These are phyloP conservation scores for Candida sp. DNA, from an alignment of 1,139 yeast genomes.

Conservation along the genomic window DNA sequence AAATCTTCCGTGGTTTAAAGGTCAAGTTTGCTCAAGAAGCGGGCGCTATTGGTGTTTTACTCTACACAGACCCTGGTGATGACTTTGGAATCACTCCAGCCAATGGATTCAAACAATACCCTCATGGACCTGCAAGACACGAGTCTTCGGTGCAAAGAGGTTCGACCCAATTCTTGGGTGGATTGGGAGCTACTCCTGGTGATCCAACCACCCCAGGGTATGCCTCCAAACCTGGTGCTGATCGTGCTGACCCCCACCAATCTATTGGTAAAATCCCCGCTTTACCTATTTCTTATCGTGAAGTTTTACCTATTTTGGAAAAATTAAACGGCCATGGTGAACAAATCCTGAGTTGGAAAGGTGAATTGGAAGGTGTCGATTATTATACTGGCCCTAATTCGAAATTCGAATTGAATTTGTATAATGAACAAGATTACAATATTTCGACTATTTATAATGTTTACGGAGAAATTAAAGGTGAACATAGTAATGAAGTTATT, in stretches of 20 bases:
- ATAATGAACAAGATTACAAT: conserved; percentile 38
- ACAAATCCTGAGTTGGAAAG: conserved; percentile 33
- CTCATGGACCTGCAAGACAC: conserved; percentile 46
- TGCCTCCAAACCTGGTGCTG: conserved; percentile 59
- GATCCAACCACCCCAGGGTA: conserved; percentile 90
- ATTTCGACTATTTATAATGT: conserved; percentile 44
- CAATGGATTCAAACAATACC: conserved; percentile 43
- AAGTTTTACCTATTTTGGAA: conserved; percentile 42
- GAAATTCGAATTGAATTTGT: conserved; percentile 39
- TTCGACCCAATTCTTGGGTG: conserved; percentile 74
- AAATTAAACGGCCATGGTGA: conserved; percentile 41
- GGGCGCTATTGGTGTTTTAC: conserved; percentile 43
- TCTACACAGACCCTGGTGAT: conserved; percentile 45
- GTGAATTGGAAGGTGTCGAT: conserved; percentile 40
- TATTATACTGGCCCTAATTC: conserved; percentile 49
- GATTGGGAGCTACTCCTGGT: conserved; percentile 61
- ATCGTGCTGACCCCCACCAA: conserved; percentile 37
- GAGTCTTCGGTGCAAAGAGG: conserved; percentile 72
- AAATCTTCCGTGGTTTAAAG: conserved; percentile 41
- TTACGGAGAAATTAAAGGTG: conserved; percentile 44
- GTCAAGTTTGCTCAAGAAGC: conserved; percentile 47
- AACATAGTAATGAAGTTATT: conserved; percentile 35
- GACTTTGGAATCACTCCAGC: conserved; percentile 40
- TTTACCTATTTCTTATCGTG: conserved; percentile 45
- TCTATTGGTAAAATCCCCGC: conserved; percentile 46